Percentiles rank a stretch among this genome's conserved stretches.
These are phyloP conservation scores for Dactylonectria macrodidyma DNA, from an alignment of 2,329 filamentous ascomycete genomes.

Conservation along the genomic window DNA sequence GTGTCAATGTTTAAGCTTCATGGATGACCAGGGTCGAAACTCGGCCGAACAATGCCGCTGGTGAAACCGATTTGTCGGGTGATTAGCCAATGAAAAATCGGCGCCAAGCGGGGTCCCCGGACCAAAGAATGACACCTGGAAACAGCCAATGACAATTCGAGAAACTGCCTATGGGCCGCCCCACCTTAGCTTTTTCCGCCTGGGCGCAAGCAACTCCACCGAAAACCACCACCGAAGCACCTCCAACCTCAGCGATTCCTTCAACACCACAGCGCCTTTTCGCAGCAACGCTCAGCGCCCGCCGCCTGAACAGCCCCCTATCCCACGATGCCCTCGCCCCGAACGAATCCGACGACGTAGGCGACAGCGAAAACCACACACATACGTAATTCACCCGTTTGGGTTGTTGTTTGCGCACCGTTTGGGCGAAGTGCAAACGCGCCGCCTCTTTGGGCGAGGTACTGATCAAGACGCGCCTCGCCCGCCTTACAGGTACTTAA, in stretches of 20 bases:
- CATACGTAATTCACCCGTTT: background rate
- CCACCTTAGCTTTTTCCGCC: conserved; percentile 22
- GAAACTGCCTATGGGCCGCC: background rate
- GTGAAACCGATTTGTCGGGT: background rate
- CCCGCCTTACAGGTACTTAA: too few species aligned
- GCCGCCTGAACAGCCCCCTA: conserved; percentile 8
- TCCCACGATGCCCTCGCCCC: conserved; percentile 21
- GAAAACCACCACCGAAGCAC: conserved; percentile 13
- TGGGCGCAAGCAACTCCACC: conserved; percentile 9
- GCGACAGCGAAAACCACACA: conserved; percentile 4
- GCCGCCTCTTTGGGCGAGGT: conserved; percentile 8
- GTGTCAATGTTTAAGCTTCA: background rate
- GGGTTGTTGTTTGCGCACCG: background rate
- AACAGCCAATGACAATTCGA: conserved; percentile 3
- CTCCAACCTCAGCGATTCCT: conserved; percentile 21
- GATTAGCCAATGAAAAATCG: background rate
- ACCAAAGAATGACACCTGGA: too few species aligned
- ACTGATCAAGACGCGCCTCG: too few species aligned
- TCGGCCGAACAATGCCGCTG: too few species aligned
- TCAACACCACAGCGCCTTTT: conserved; percentile 27
- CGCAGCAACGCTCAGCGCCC: conserved; percentile 16
- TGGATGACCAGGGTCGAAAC: background rate
- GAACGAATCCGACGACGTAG: conserved; percentile 6
- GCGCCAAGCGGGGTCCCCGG: background rate
- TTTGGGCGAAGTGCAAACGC: conserved; percentile 2